Percentiles rank a stretch among this genome's conserved stretches.
These are phyloP conservation scores for Henckelia pumila DNA, from an alignment of 257 asterid species.

Conservation along the genomic window DNA sequence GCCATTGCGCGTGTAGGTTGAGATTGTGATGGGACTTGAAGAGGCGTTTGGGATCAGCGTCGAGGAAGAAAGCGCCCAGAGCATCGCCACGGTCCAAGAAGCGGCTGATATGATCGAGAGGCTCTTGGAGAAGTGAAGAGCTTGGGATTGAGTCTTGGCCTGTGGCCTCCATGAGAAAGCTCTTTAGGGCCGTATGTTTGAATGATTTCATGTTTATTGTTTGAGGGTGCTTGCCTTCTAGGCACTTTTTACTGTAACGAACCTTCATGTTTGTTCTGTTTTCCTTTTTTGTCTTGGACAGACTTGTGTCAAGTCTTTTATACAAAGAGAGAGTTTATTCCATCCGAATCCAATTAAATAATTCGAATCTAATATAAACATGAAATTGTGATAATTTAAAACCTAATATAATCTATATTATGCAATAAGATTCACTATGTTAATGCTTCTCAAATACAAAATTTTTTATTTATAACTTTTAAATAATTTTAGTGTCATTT, in stretches of 20 bases:
- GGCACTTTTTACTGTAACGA: not conserved
- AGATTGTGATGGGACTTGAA: constrained; percentile 96
- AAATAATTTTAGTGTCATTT: too few species aligned
- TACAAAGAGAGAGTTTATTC: too few species aligned
- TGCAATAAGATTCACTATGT: too few species aligned
- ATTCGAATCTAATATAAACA: too few species aligned
- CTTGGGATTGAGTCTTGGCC: constrained; percentile 12
- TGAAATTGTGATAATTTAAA: too few species aligned
- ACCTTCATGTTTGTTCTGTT: not conserved
- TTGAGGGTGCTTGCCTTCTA: not conserved
- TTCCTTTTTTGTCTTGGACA: not conserved
- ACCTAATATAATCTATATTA: too few species aligned
- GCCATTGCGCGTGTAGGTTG: constrained; percentile 46
- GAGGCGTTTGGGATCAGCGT: constrained; percentile 84
- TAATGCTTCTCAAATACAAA: too few species aligned
- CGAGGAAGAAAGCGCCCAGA: constrained; percentile 93
- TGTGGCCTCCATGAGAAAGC: constrained; percentile 27
- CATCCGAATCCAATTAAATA: too few species aligned
- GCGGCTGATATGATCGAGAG: constrained; percentile 86
- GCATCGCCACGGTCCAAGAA: constrained; percentile 75
- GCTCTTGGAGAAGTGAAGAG: constrained; percentile 45
- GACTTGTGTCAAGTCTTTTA: too few species aligned
- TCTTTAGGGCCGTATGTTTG: constrained; percentile 25
- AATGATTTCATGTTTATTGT: not conserved
- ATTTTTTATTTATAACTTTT: too few species aligned